phyloP scores from a whole-genome alignment of 371 early-diverging fungal genomes.

The Rhizopus arrhizus region DNA sequence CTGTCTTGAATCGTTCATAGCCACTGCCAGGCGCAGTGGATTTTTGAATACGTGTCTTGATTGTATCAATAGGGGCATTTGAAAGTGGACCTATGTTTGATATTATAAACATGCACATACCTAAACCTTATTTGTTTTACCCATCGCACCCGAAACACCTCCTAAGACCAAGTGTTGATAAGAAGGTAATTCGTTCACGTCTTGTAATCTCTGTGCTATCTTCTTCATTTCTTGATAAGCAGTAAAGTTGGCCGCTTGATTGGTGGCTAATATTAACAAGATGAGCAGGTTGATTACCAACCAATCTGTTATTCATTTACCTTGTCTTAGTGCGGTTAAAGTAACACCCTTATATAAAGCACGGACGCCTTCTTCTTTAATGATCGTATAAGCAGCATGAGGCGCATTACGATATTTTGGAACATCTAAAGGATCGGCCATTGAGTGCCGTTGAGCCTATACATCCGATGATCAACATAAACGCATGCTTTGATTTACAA shows the following conservation, averaged over 20 bases:
- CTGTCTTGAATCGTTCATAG: slow-evolving; percentile 78
- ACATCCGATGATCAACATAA: neutral
- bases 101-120: no score
- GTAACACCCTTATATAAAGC: slow-evolving; percentile 96
- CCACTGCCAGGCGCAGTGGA: slow-evolving; percentile 75
- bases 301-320: slow-evolving; percentile 33
- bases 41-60: slow-evolving; percentile 97
- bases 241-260: slow-evolving; percentile 98
- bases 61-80: slow-evolving; percentile 97
- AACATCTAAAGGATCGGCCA: slow-evolving; percentile 94
- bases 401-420: slow-evolving; percentile 96
- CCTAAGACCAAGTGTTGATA: slow-evolving; percentile 92
- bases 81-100: slow-evolving; percentile 74
- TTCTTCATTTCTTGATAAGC: slow-evolving; percentile 93
- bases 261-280: slow-evolving; percentile 70
- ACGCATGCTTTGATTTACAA: neutral
- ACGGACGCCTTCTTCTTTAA: slow-evolving; percentile 88
- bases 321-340: slow-evolving; percentile 93
- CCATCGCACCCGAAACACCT: slow-evolving; percentile 95
- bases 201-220: slow-evolving; percentile 62
- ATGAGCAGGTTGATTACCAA: no score
- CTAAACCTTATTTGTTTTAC: slow-evolving; percentile 15
- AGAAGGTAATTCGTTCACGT: slow-evolving; percentile 82
- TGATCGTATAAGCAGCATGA: slow-evolving; percentile 90
- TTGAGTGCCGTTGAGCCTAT: slow-evolving; percentile 89